Evolutionary conservation across 371 early-diverging fungal genomes (phyloP), one percentile per base, ranked within the genome.

Genomic region (Mucor sp.): DNA sequence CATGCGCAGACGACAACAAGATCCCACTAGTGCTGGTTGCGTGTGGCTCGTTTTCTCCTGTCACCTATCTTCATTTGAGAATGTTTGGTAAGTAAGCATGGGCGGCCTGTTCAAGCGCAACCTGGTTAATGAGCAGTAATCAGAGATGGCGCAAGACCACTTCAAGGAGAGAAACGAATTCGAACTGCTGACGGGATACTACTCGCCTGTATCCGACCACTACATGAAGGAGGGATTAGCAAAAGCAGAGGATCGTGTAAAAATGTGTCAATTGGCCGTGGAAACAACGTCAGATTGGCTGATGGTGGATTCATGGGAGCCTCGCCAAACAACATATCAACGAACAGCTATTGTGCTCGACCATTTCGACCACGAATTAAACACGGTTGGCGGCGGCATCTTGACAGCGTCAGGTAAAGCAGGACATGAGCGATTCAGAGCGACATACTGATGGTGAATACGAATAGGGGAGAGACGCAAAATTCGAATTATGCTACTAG

Each of bases 231-330:
- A 91, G 68, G 98, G 98, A 7, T 83, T 98, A 21, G 96, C 93
- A 0, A 77, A 86, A n/a, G 93, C 93, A 57, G 76, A 84, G 32
- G 94, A 99, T 78, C 85, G 99, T 14, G 95, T 97, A 6, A 83
- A 87, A 39, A 99, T 99, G 97, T 96, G 96, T 77, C 86, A 93
- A 69, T 75, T 94, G 39, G 98, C 97, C 0, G 92, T 93, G 0
- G 89, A 91, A 37, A 85, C 87, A 58, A 90, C 90, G 50, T 91
- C 91, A 23, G 77, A 88, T 28, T 97, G 96, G 95, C 69, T 99
- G 14, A 97, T 96, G 95, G 97, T 97, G 9, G 99, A 99, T 81
- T 81, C 87, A 58, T 99, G 98, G 98, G 99, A 99, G 76, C 84
- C 92, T 59, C 63, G 87, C 39, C 95, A 96, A 74, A 70, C 83